Evolutionary conservation across 2,329 filamentous ascomycete genomes (phyloP), one percentile per base, ranked within the genome.

Genomic region (Drechmeria coniospora): DNA sequence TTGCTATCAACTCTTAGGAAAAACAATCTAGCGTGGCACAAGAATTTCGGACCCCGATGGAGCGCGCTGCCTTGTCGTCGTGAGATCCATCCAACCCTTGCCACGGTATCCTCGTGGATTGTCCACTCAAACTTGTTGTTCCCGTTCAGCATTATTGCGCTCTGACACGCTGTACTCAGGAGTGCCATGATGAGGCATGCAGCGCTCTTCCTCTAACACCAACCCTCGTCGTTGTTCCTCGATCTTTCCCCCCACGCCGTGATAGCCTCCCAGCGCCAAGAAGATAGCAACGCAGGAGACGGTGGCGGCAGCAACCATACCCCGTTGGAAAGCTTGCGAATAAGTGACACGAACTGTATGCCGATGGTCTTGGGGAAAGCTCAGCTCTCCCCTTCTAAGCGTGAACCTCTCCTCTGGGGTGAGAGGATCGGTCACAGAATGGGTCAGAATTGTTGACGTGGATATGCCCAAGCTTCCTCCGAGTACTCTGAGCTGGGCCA

Each of bases 381-480:
- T 21, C 19, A 32, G 29, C 21, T 36, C 30, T 12, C 35, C 28
- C 6, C 38, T 36, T 5, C 42, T 39, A 4, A 51, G 32, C 5
- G 32, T 44, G 14, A 39, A 34, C 11, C 54, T 34, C 22, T 54
- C 42, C 6, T 42, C 32, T 1, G 44, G 29, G 7, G 46, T 35
- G 3, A 54, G 24, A 21, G 20, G 10, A 4, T 44, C 30, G n/a
- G 40, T 45, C 2, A 36, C 33, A 19, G 57, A 37, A 33, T 47
- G 23, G 38, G 65, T 38, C 11, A 68, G 51, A 11, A 59, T 58
- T 1, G 65, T 60, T 13, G 63, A 68, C 2, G 59, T 53, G 3
- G 65, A 61, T 28, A 70, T 66, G 3, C 65, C 65, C 16, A 69
- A 47, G 31, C 63, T 67, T 5, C 65, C 65, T 4, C 65, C 65